phyloP scores from a whole-genome alignment of 1,284 basidiomycete genomes.

The Agaricales sp. region DNA sequence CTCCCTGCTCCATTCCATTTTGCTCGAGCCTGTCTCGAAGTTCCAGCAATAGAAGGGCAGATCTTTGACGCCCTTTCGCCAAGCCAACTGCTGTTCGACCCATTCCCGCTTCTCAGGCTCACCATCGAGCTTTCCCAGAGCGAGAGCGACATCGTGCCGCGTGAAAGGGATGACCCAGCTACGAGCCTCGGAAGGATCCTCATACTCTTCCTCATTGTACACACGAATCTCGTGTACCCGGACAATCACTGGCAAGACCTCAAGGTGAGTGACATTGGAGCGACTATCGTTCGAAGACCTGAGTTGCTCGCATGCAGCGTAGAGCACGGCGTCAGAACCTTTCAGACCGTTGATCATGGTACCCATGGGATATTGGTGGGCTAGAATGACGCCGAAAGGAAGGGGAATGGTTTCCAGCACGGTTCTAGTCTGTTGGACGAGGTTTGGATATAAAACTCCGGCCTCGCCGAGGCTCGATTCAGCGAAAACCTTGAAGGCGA shows the following conservation, averaged over 20 bases:
- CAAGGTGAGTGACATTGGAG: conserved; percentile 10
- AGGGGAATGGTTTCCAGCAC: conserved; percentile 10
- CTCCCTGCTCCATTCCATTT: conserved; percentile 10
- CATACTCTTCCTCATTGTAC: conserved; percentile 2
- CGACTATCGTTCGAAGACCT: neutral
- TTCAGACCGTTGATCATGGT: conserved; percentile 12
- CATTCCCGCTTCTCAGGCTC: conserved; percentile 7
- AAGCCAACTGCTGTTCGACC: neutral
- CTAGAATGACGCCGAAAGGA: conserved; percentile 19
- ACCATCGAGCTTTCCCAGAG: conserved; percentile 7
- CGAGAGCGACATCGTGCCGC: conserved; percentile 15
- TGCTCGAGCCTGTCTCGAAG: conserved; percentile 8
- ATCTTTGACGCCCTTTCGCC: conserved; percentile 10
- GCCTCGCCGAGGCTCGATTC: conserved; percentile 5
- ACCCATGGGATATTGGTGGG: conserved; percentile 18
- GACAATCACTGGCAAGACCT: conserved; percentile 18
- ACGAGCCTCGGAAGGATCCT: conserved; percentile 2
- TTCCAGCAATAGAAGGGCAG: conserved; percentile 17
- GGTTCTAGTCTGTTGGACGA: conserved; percentile 3
- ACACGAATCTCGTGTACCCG: conserved; percentile 3
- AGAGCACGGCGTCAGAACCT: conserved; percentile 17
- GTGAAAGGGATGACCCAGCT: conserved; percentile 18
- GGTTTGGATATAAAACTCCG: neutral
- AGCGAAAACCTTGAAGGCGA: conserved; percentile 23
- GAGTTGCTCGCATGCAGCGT: conserved; percentile 10